Percentiles rank a stretch among this genome's conserved stretches.
These are phyloP conservation scores for Penicillium crystallinum DNA, from an alignment of 495 filamentous ascomycete genomes.

Conservation along the genomic window DNA sequence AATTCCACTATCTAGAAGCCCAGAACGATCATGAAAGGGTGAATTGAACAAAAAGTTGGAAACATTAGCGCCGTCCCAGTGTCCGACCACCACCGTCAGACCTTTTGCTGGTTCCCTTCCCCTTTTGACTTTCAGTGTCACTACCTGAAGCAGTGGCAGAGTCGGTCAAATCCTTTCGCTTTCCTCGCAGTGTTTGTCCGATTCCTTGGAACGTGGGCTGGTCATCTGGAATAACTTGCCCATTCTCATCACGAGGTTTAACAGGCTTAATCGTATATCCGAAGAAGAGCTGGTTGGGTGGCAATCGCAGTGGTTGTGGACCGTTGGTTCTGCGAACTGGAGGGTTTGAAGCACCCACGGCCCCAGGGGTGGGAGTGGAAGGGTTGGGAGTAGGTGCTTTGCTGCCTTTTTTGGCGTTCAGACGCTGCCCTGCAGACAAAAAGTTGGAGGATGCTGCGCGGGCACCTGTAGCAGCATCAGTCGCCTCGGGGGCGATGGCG, in stretches of 20 bases:
- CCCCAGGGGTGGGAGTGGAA: constrained; percentile 70
- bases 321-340: constrained; percentile 58
- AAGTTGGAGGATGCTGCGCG: constrained; percentile 75
- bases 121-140: constrained; percentile 28
- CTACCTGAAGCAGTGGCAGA: constrained; percentile 34
- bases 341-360: constrained; percentile 50
- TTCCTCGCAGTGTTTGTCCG: constrained; percentile 77
- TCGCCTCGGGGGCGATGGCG: constrained; percentile 78
- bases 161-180: constrained; percentile 45
- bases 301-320: constrained; percentile 79
- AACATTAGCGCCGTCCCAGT: constrained; percentile 21
- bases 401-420: constrained; percentile 73
- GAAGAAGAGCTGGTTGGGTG: constrained; percentile 89
- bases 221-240: constrained; percentile 51
- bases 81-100: constrained; percentile 16
- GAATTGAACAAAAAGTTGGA: constrained; percentile 1
- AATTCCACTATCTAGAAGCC: constrained; percentile 7
- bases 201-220: constrained; percentile 80
- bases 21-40: constrained; percentile 7
- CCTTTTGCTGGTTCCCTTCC: constrained; percentile 15
- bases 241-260: constrained; percentile 71
- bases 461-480: constrained; percentile 53
- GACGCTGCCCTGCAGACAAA: constrained; percentile 62
- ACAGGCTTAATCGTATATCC: constrained; percentile 88
- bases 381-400: constrained; percentile 76